Evolutionary conservation across 2,329 filamentous ascomycete species (phyloP).

Genomic region (Gliomastix tumulicola): DNA sequence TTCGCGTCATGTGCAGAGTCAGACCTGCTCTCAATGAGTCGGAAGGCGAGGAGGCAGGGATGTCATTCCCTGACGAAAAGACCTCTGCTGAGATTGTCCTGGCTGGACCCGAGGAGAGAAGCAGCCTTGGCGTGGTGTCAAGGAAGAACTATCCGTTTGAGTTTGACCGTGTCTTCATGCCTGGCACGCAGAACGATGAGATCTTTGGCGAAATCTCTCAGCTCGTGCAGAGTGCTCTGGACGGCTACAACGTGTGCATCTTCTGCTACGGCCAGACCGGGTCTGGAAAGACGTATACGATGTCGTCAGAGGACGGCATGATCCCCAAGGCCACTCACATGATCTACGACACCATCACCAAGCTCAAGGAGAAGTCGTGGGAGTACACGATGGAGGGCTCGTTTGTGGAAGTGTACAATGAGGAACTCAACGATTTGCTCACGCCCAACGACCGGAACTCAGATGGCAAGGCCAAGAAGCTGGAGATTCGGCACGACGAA

Average conservation of each 20-base stretch:
- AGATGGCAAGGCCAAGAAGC: conserved; percentile 68
- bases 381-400: conserved; percentile 88
- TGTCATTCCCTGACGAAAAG: conserved; percentile 74
- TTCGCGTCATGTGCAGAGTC: conserved; percentile 95
- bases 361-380: conserved; percentile 88
- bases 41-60: conserved; percentile 62
- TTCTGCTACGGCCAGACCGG: conserved; percentile 98
- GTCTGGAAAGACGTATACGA: conserved; percentile 93
- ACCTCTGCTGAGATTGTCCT: conserved; percentile 85
- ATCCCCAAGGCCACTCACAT: conserved; percentile 89
- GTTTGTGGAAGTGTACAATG: conserved; percentile 98
- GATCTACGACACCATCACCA: conserved; percentile 83
- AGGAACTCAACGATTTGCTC: conserved; percentile 88
- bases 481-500: conserved; percentile 84
- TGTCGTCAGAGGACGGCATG: conserved; percentile 89
- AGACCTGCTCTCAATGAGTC: conserved; percentile 59
- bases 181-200: conserved; percentile 68
- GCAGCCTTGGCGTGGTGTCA: conserved; percentile 66
- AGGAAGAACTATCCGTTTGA: conserved; percentile 79
- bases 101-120: conserved; percentile 76
- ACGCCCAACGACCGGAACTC: conserved; percentile 50
- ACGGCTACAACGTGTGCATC: conserved; percentile 98
- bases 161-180: conserved; percentile 89
- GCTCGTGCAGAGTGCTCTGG: conserved; percentile 89
- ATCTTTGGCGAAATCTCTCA: conserved; percentile 97